Conservation (phyloP, 805 yeast genomes). For the Alloascoidea africana region DNA sequence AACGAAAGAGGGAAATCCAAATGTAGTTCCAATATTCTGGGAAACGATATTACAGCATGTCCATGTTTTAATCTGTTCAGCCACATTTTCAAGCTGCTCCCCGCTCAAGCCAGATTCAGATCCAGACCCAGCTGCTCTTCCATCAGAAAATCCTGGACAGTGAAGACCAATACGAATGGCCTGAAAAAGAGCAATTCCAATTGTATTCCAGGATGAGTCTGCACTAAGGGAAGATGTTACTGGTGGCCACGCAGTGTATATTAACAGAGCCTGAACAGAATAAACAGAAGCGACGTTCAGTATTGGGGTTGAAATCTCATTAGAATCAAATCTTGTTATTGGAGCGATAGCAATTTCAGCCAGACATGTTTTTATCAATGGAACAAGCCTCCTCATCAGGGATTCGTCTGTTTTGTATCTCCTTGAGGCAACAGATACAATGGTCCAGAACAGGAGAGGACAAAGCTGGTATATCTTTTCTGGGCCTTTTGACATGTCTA, state of each 20-base stretch:
- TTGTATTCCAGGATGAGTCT: slow-evolving; percentile 90
- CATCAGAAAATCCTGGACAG: slow-evolving; percentile 48
- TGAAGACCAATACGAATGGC: slow-evolving; percentile 89
- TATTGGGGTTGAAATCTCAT: slow-evolving; percentile 67
- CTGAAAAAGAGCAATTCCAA: slow-evolving; percentile 84
- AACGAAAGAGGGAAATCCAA: slow-evolving; percentile 90
- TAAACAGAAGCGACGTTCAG: slow-evolving; percentile 83
- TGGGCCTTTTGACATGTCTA: slow-evolving; percentile 70
- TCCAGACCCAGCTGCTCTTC: slow-evolving; percentile 12
- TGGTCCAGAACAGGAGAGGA: slow-evolving; percentile 89
- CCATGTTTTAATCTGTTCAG: slow-evolving; percentile 86
- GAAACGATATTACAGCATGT: slow-evolving; percentile 82
- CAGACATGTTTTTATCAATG: slow-evolving; percentile 55
- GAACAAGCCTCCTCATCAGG: slow-evolving; percentile 48
- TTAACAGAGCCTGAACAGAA: slow-evolving; percentile 82
- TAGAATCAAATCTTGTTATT: slow-evolving; percentile 68
- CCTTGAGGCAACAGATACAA: slow-evolving; percentile 72
- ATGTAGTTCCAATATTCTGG: slow-evolving; percentile 79
- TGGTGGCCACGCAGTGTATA: slow-evolving; percentile 94
- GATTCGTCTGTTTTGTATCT: slow-evolving; percentile 26
- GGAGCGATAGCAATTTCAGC: slow-evolving; percentile 88
- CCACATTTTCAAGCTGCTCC: slow-evolving; percentile 16
- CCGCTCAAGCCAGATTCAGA: slow-evolving; percentile 16
- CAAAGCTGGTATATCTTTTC: slow-evolving; percentile 66
- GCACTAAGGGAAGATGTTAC: slow-evolving; percentile 88